A percentile compares a stretch with the other conserved stretches of the same genome.
Evolutionary conservation across 2,329 filamentous ascomycete species (phyloP).

Genomic region (Calonectria crousiana): DNA sequence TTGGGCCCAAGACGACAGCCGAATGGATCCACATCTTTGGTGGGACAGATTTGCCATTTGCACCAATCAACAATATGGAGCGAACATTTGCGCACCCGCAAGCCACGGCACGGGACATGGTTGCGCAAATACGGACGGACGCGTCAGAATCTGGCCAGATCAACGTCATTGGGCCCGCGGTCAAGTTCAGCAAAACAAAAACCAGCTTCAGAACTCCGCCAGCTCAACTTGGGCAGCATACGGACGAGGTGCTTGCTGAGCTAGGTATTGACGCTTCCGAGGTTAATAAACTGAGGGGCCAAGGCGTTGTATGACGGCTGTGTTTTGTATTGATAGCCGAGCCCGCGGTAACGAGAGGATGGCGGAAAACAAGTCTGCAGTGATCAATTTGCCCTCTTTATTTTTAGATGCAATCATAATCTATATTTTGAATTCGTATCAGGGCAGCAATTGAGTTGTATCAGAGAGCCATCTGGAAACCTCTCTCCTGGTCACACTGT

Average conservation of each 20-base stretch:
- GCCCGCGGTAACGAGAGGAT: not conserved
- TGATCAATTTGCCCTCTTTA: not conserved
- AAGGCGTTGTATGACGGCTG: slow-evolving; percentile 9
- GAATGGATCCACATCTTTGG: slow-evolving; percentile 56
- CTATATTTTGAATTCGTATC: not conserved
- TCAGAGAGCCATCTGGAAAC: not conserved
- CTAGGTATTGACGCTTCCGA: slow-evolving; percentile 12
- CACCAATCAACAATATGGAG: slow-evolving; percentile 59
- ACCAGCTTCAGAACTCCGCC: slow-evolving; percentile 13
- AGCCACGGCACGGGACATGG: slow-evolving; percentile 53
- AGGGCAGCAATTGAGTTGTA: not conserved
- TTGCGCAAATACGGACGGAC: slow-evolving; percentile 37
- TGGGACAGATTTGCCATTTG: slow-evolving; percentile 58
- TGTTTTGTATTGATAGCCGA: not conserved
- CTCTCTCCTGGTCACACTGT: not conserved
- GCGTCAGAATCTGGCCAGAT: slow-evolving; percentile 25
- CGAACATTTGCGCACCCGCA: slow-evolving; percentile 58
- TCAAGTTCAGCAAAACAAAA: slow-evolving; percentile 31
- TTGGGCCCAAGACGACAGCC: slow-evolving; percentile 51
- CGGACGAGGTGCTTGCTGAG: slow-evolving; percentile 27
- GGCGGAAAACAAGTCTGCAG: not conserved
- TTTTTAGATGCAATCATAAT: not conserved
- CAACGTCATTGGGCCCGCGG: slow-evolving; percentile 28
- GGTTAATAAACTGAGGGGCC: not conserved
- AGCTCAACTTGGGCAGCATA: slow-evolving; percentile 31